Conservation (phyloP, 2,329 filamentous ascomycete genomes). For the Aspergillus pseudoviridinutans region DNA sequence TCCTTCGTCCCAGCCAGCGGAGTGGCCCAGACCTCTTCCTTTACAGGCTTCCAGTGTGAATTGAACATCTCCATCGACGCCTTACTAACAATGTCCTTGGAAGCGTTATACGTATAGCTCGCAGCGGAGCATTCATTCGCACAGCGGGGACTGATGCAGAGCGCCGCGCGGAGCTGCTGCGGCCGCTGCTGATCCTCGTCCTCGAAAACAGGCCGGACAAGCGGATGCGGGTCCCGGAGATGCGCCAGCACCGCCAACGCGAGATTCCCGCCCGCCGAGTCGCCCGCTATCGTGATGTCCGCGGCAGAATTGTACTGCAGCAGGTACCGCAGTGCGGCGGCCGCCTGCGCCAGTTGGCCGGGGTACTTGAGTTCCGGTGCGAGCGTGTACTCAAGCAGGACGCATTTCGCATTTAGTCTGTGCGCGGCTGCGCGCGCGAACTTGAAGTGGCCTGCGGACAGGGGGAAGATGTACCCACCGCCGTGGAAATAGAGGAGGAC, state of each 20-base stretch:
- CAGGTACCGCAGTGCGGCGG: not conserved
- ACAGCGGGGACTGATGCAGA: not conserved
- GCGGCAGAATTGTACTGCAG: not conserved
- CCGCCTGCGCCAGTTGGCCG: slow-evolving; percentile 6
- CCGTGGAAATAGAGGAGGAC: not conserved
- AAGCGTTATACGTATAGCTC: not conserved
- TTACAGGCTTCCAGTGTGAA: slow-evolving; percentile 2
- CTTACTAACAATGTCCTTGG: slow-evolving; percentile 1
- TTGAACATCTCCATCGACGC: not conserved
- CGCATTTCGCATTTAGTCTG: not conserved
- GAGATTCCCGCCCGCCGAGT: slow-evolving; percentile 7
- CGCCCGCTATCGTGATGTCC: slow-evolving; percentile 12
- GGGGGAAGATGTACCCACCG: not conserved
- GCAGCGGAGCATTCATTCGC: not conserved
- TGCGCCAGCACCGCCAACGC: not conserved
- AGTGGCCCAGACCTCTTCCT: slow-evolving; percentile 2
- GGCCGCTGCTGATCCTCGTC: not conserved
- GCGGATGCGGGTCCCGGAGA: not conserved
- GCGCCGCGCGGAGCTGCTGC: not conserved
- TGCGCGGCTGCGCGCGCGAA: not conserved
- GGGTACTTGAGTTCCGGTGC: slow-evolving; percentile 6
- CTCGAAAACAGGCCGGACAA: not conserved
- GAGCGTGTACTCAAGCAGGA: slow-evolving; percentile 5
- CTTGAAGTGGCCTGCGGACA: not conserved
- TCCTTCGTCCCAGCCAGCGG: slow-evolving; percentile 1